Evolutionary conservation across 441 rosid genomes (phyloP).

Genomic region (Erodium trifolium): DNA sequence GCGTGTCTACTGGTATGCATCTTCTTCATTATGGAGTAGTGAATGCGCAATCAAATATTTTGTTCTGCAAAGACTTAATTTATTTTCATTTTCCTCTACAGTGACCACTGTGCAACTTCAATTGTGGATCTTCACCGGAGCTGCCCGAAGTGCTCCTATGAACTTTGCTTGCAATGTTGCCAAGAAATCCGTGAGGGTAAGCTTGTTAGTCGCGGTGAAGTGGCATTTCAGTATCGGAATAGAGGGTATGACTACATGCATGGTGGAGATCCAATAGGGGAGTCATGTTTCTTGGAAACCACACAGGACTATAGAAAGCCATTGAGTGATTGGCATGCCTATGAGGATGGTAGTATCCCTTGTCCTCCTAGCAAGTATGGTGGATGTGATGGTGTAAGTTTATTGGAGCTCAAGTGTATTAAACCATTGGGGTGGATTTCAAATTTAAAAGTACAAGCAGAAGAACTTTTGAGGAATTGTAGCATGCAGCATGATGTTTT

Average conservation of each 20-base stretch:
- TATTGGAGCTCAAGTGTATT: conserved; percentile 63
- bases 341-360: conserved; percentile 44
- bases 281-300: conserved; percentile 18
- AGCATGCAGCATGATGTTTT: conserved; percentile 17
- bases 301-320: conserved; percentile 20
- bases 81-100: conserved; percentile 22
- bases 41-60: background rate
- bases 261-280: conserved; percentile 52
- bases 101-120: conserved; percentile 90
- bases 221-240: conserved; percentile 32
- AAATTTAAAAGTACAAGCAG: conserved; percentile 38
- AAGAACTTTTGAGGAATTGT: conserved; percentile 24
- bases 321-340: conserved; percentile 39
- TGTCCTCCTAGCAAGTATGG: conserved; percentile 65
- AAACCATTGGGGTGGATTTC: conserved; percentile 49
- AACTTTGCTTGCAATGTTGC: conserved; percentile 77
- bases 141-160: conserved; percentile 70
- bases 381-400: conserved; percentile 51
- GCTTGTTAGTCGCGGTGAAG: conserved; percentile 35
- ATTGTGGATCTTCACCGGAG: conserved; percentile 77
- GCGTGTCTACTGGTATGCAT: conserved; percentile 67
- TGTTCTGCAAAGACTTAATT: background rate
- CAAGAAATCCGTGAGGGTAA: conserved; percentile 56
- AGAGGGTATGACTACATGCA: conserved; percentile 60
- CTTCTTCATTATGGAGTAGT: background rate